Evolutionary conservation across 805 yeast genomes (phyloP), one percentile per base, ranked within the genome.

Genomic region (Hanseniaspora lindneri): DNA sequence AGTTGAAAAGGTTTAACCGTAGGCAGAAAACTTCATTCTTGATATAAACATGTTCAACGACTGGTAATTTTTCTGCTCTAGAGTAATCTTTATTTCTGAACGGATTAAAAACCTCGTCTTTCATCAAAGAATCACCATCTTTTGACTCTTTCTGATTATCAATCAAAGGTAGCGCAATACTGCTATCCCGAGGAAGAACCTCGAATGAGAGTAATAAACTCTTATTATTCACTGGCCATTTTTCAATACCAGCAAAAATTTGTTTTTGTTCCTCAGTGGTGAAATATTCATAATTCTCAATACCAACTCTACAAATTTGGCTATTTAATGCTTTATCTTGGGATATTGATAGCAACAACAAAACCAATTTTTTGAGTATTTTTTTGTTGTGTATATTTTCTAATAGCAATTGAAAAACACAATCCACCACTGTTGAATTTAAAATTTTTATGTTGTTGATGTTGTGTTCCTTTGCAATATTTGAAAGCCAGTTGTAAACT

Each of bases 1-100:
- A 56, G 40, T 61, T 59, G 5, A 61, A n/a, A 17, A 46, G 24
- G 16, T 25, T 13, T 16, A 46, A 37, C 1, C 32, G 14, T 3
- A 46, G 6, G 3, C 10, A 30, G 5, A 39, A 25, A 4, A 17
- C 25, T 7, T 46, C 43, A n/a, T 39, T 28, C 19, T 39, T 33
- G 14, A 46, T 25, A 19, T n/a, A 46, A 20, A 17, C 21, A 35
- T 43, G 41, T 35, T 46, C 32, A 4, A 11, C 11, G 3, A 24
- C 19, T 7, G 28, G 20, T 9, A 20, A 6, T 25, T 37, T 33
- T n/a, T 46, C 24, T 11, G 24, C 33, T 16, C 23, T 30, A 16
- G 33, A 25, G 10, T 17, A 39, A 11, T 25, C 28, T 19, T 19
- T 46, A 17, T 46, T 24, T 32, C 30, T 46, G 19, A 24, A 46